Evolutionary conservation across 768 basidiomycete species (phyloP), one percentile per base, ranked within the genome.

Genomic region (Coprinopsis strossmayeri): DNA sequence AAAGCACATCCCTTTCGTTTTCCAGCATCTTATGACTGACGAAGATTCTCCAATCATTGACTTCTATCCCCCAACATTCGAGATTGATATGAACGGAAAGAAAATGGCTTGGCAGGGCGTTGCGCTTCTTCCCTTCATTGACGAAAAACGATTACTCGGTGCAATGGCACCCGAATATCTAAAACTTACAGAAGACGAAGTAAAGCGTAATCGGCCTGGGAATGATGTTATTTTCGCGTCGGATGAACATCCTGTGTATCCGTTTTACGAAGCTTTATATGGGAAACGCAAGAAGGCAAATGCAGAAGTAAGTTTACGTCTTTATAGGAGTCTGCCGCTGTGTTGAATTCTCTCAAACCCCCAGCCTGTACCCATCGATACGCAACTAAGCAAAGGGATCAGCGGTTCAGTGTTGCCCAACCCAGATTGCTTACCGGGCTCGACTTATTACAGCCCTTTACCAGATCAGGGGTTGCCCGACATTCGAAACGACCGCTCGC

Each of bases 21-120:
- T 97, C 73, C 94, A 96, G 26, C 60, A 71, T 3, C 77, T 98
- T 32, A 99, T 99, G 96, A 78, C 72, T 2, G 80, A 88, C 2
- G 77, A 84, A 41, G 79, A 85, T 26, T 97, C 94, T 0, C 91
- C 92, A 5, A 97, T 98, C 64, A 80, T 91, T 51, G 94, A 98
- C 60, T 98, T 97, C 70, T 98, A 98, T 66, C 95, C 95, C 0
- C 54, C 74, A 0, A 80, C 85, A 13, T 99, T 99, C 64, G 82
- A 94, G 57, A 85, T 98, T 59, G 96, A 99, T 65, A 99, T 99
- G 96, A 99, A 99, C 60, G 96, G 96, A 50, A 98, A 98, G 71
- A 90, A 88, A 68, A 97, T 98, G 94, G 76, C 89, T 5, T 99
- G 96, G 96, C 95, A 99, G 65, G 96, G 96, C 46, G 92, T 99